These are phyloP conservation scores for Aspergillus alliaceus DNA, from an alignment of 2,329 filamentous ascomycete species.

Conservation along the genomic window DNA sequence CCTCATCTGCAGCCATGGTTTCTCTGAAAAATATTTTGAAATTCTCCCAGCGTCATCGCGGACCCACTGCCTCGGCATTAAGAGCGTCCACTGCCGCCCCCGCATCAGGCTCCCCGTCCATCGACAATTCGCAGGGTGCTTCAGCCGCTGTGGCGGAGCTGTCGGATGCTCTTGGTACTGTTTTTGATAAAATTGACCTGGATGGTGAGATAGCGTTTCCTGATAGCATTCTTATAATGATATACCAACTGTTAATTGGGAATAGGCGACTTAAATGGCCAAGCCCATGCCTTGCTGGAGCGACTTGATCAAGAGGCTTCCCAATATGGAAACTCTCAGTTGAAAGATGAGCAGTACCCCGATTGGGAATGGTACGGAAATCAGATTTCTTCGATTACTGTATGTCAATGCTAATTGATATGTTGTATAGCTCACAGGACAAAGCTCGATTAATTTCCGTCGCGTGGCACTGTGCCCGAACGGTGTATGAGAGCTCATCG, in stretches of 20 bases:
- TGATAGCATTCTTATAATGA: no score
- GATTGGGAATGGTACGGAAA: not conserved
- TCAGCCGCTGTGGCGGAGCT: constrained; percentile 5
- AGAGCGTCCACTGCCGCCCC: not conserved
- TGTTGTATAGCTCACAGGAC: not conserved
- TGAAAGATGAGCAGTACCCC: not conserved
- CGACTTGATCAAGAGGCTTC: constrained; percentile 5
- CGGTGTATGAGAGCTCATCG: not conserved
- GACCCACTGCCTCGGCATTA: not conserved
- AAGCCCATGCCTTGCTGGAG: not conserved
- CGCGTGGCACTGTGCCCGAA: not conserved
- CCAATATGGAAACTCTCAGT: constrained; percentile 2
- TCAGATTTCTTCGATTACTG: not conserved
- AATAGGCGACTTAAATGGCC: not conserved
- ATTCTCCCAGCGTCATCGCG: not conserved
- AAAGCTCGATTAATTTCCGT: not conserved
- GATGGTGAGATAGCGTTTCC: not conserved
- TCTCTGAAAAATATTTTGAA: constrained; percentile 1
- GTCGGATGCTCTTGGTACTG: constrained; percentile 1
- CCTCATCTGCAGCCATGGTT: not conserved
- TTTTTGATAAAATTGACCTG: constrained; percentile 2
- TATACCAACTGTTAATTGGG: not conserved
- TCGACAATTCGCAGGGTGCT: constrained; percentile 6
- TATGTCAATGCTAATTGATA: not conserved
- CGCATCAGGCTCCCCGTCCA: constrained; percentile 1